phyloP scores from a whole-genome alignment of 169 alveolate species.

The Cryptosporidium sp. region DNA sequence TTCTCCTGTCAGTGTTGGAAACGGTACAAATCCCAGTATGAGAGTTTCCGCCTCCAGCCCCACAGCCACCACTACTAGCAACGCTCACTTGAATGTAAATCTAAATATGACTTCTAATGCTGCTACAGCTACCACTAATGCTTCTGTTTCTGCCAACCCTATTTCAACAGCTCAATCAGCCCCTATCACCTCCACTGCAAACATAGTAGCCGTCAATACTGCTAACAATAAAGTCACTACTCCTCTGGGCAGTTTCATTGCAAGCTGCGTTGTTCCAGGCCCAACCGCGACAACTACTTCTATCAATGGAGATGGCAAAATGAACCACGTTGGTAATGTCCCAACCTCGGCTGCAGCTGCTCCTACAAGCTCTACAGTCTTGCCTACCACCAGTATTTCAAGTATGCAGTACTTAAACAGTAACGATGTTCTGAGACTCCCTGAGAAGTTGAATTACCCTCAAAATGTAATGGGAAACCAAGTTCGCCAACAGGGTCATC shows the following conservation, averaged over 20 bases:
- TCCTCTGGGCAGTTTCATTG: background rate
- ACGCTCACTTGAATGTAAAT: background rate
- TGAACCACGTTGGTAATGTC: background rate
- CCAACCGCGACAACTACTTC: background rate
- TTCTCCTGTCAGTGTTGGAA: background rate
- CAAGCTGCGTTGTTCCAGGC: background rate
- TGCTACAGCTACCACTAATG: background rate
- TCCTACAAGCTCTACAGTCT: background rate
- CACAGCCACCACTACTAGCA: background rate
- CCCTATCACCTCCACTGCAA: background rate
- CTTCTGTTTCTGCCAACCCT: background rate
- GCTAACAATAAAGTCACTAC: background rate
- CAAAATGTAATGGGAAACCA: constrained; percentile 4
- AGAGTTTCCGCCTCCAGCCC: background rate
- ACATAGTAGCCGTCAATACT: background rate
- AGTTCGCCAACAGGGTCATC: background rate
- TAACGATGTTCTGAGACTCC: background rate
- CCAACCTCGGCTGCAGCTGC: background rate
- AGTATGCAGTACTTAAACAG: background rate
- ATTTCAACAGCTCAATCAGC: background rate
- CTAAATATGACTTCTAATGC: background rate
- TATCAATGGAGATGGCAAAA: background rate
- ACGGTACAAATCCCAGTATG: background rate
- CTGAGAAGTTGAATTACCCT: background rate
- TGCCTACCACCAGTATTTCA: background rate